Percentiles rank a stretch among this genome's conserved stretches.
phyloP scores from a whole-genome alignment of 345 rosid genomes.

The Noccaea bulbosa region DNA sequence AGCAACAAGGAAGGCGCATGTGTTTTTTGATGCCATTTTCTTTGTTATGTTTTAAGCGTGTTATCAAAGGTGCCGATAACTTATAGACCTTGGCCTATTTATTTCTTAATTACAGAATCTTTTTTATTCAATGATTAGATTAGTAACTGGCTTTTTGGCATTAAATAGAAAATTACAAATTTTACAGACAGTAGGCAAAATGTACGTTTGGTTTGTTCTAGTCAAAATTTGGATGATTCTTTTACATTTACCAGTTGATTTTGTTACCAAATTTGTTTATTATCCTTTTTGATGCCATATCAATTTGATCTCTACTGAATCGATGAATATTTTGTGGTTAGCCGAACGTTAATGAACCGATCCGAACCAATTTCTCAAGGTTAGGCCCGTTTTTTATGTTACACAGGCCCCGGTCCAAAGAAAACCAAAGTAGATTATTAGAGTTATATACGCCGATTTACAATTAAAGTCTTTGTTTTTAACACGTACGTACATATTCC shows the following conservation, averaged over 20 bases:
- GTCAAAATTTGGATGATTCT: background rate
- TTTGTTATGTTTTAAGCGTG: background rate
- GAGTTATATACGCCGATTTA: too few species aligned
- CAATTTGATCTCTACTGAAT: background rate
- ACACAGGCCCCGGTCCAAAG: too few species aligned
- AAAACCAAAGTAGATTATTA: too few species aligned
- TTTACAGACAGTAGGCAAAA: background rate
- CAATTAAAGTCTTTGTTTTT: background rate
- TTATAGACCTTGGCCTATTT: background rate
- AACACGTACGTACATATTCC: conserved; percentile 30
- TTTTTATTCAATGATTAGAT: background rate
- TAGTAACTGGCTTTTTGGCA: background rate
- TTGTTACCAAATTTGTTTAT: background rate
- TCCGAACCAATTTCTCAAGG: too few species aligned
- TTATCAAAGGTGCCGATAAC: background rate
- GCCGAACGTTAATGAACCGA: too few species aligned
- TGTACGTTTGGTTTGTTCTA: background rate
- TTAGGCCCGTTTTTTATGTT: too few species aligned
- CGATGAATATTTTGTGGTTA: too few species aligned
- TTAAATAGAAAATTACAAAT: background rate
- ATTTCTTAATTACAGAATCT: conserved; percentile 5
- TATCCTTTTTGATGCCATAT: background rate
- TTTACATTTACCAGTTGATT: background rate
- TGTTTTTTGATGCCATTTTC: conserved; percentile 36
- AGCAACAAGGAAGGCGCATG: background rate